Evolutionary conservation across 106 monocot species (phyloP), one percentile per base, ranked within the genome.

Genomic region (Phalaenopsis equestris): DNA sequence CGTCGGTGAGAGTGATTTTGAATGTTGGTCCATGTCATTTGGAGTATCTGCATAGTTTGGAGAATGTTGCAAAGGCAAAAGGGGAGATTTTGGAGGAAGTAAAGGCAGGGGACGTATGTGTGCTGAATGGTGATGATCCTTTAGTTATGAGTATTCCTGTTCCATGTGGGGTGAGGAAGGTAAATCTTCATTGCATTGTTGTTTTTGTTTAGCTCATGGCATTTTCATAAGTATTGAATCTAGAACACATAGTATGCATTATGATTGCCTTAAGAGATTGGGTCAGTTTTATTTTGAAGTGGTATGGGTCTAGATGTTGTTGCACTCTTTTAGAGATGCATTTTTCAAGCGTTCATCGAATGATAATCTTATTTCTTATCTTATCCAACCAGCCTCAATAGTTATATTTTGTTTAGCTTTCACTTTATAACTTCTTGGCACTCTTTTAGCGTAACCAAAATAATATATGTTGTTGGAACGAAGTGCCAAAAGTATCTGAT

Each of bases 71-170:
- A 21, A 78, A 58, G 79, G 86, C 86, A 42, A 86, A 86, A 82
- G 86, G 86, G 58, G 86, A 86, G 76, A 52, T 86, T 11, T 45
- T 86, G 46, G 68, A 2, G 16, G 86, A 86, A 55, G 82, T 76
- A 10, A 37, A 86, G 42, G 79, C 82, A 6, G 86, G 82, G 24
- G 79, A 86, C 76, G 56, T 82, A 41, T 86, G 86, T 39, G 82
- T 86, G 18, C 8, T 86, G 45, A 86, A 86, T 82, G 86, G 65
- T 21, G 82, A 86, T 81, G 86, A 86, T 86, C 86, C 86, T 55
- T 3, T 86, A 1, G 82, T 86, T 82, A 82, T 82, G 82, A 77
- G 70, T 78, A 74, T 86, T 68, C 79, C 79, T 70, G 68, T 82
- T 82, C 82, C 86, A 46, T 30, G 11, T 42, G 86, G 86, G 41